Conservation (phyloP, 2,329 filamentous ascomycete species). For the Calonectria pauciramosa region DNA sequence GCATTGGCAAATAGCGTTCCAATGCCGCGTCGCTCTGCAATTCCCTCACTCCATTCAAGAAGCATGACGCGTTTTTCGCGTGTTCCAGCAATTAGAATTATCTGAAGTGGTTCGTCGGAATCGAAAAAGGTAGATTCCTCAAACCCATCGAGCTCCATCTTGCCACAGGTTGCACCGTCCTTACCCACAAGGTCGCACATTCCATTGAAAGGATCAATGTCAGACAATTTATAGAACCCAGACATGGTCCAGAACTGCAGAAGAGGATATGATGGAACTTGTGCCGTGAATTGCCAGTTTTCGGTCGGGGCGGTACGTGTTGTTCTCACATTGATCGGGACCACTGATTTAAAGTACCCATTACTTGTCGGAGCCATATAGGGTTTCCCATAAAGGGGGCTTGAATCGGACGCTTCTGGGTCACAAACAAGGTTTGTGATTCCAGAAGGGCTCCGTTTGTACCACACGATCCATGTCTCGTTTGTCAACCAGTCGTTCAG, state of each 20-base stretch:
- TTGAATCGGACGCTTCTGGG: neutral
- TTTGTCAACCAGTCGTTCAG: neutral
- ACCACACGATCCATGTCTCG: slow-evolving; percentile 31
- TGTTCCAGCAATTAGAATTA: slow-evolving; percentile 17
- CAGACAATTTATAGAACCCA: neutral
- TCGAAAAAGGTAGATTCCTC: slow-evolving; percentile 23
- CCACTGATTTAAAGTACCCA: neutral
- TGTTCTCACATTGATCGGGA: neutral
- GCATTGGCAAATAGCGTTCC: neutral
- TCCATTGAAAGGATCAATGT: slow-evolving; percentile 10
- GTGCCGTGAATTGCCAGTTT: neutral
- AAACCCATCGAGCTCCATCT: slow-evolving; percentile 12
- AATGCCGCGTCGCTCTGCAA: slow-evolving; percentile 29
- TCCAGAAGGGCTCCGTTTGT: slow-evolving; percentile 19
- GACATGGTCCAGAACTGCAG: slow-evolving; percentile 35
- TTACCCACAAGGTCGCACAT: neutral
- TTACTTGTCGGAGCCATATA: neutral
- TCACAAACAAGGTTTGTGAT: slow-evolving; percentile 20
- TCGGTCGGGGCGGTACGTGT: neutral
- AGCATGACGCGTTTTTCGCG: neutral
- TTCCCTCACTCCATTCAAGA: slow-evolving; percentile 21
- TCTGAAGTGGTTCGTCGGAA: neutral
- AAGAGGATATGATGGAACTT: slow-evolving; percentile 6
- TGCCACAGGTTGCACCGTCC: neutral
- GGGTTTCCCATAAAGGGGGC: neutral